Evolutionary conservation across 495 filamentous ascomycete genomes (phyloP), one percentile per base, ranked within the genome.

Genomic region (Penicillium coffeae): DNA sequence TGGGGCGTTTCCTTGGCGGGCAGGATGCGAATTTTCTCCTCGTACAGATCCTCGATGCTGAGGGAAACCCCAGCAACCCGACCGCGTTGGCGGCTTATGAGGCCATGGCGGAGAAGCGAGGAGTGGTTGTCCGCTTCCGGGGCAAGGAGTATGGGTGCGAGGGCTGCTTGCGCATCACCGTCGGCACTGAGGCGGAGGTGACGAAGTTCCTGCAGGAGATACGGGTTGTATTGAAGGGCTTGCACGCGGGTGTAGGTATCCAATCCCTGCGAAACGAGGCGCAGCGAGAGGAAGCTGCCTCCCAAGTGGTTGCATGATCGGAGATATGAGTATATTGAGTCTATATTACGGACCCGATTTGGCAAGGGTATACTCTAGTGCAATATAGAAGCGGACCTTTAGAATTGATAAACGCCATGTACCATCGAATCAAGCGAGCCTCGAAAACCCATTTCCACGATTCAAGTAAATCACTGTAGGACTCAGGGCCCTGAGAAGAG

Each of bases 41-140:
- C 9, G 88, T 88, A 27, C 87, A 97, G 74, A 87, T 97, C 47
- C 64, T 96, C 19, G 78, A 93, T 59, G 46, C 60, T n/a, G 58
- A 71, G 47, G 75, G 78, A 5, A 89, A 88, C 1, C 84, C 92
- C 13, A 84, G 86, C 64, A 98, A 96, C 58, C 70, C 65, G 33
- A 80, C 76, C 5, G 94, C 93, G 30, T 59, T 93, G 57, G 80
- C 77, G 15, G 79, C 89, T 15, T 97, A 98, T 60, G 84, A 92
- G 70, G 68, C 70, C 15, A 70, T 97, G 66, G 93, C 94, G 0
- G 91, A 96, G 75, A 84, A 81, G 36, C 83, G 82, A 55, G 89
- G 90, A 0, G 90, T 98, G 1, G 89, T 98, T 21, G 94, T 98
- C 9, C 73, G 93, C 47, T 98, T 96, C 65, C 74, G 93, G 38